Base-by-base conservation (phyloP, 208 protist genomes). In the Spongospora subterranea region DNA sequence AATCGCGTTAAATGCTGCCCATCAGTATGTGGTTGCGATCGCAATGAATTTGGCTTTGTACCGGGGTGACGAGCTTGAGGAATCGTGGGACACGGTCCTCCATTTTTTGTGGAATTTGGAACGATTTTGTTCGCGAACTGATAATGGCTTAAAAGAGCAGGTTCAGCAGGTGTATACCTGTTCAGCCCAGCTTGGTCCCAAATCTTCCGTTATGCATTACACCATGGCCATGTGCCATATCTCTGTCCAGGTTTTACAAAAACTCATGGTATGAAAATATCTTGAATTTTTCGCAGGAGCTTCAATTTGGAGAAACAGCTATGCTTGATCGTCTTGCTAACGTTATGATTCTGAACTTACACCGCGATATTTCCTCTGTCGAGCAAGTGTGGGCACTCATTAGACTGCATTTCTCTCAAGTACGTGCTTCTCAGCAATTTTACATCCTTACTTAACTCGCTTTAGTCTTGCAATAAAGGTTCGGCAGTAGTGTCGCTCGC, bases 31-130 rank as follows among this genome's bases (percentile, higher is more conserved):
- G 17, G 35, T 82, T 43, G 6, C n/a, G n/a, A 82, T 82, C 35
- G 71, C 35, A 13, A 6, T 82, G 17, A n/a, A 82, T 43, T n/a
- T 82, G 6, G 71, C 35, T 35, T 6, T 82, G 6, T 17, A 82
- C 71, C 6, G 35, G 6, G 6, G 71, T n/a, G 35, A 43, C n/a
- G 17, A 82, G 35, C 71, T 82, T 35, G 71, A 82, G 6, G 71
- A 82, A n/a, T 82, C 71, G 6, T 82, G 71, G 71, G 71, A 82
- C 13, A n/a, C n/a, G 71, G 71, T 82, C n/a, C 71, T 82, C 17
- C 71, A 82, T 35, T 82, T 82, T 43, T 43, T 82, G 17, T 82
- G 71, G 71, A 82, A 82, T 82, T n/a, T 82, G 6, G 71, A 82
- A 35, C 6, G n/a, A 82, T 17, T 20, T 43, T 6, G 6, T 60